phyloP scores from a whole-genome alignment of 768 basidiomycete species.

The Kondoa malvinella region DNA sequence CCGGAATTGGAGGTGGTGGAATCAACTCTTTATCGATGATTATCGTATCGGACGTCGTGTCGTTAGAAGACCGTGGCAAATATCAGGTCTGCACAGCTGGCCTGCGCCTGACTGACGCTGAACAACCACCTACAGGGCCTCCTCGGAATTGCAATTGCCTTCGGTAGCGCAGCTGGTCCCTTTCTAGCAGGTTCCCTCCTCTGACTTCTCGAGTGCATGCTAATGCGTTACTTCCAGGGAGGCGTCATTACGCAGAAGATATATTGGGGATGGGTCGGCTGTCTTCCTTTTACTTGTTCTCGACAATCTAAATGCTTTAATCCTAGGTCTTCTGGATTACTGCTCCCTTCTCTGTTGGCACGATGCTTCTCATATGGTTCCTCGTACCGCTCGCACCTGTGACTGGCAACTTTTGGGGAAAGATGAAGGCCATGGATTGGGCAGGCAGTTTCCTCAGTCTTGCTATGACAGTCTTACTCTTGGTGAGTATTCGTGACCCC shows the following conservation, averaged over 20 bases:
- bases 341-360: constrained; percentile 18
- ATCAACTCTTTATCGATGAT: constrained; percentile 30
- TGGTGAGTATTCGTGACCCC: constrained; percentile 16
- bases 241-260: constrained; percentile 24
- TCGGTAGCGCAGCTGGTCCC: constrained; percentile 19
- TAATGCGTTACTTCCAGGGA: too few species aligned
- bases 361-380: constrained; percentile 24
- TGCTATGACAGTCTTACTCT: constrained; percentile 23
- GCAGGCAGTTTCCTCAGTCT: constrained; percentile 26
- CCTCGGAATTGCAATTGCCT: constrained; percentile 24
- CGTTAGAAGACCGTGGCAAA: constrained; percentile 28
- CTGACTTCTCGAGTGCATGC: too few species aligned
- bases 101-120: constrained; percentile 16
- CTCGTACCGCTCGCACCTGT: constrained; percentile 27
- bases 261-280: constrained; percentile 28
- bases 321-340: constrained; percentile 19
- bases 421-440: constrained; percentile 27
- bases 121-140: constrained; percentile 7
- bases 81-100: constrained; percentile 20
- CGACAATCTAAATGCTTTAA: not conserved
- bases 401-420: constrained; percentile 20
- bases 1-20: constrained; percentile 31
- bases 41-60: constrained; percentile 29
- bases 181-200: not conserved
- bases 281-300: not conserved